Evolutionary conservation across 2,329 filamentous ascomycete species (phyloP).

Genomic region (Nectriaceae sp.): DNA sequence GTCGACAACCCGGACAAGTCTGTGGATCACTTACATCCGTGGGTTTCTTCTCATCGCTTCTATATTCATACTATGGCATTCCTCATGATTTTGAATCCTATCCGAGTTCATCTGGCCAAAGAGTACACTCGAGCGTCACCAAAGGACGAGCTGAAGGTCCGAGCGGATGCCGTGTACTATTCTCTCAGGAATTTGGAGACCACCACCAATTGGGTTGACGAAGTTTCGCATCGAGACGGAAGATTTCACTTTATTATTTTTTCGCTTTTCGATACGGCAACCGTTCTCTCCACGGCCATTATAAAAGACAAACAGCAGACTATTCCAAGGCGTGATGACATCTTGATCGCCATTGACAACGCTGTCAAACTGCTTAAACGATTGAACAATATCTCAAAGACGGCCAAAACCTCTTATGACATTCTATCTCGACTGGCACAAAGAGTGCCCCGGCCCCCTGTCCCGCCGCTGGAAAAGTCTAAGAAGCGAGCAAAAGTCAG

Average conservation of each 20-base stretch:
- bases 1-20: conserved; percentile 41
- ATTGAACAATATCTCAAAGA: conserved; percentile 33
- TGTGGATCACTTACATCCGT: conserved; percentile 41
- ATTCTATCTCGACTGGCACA: conserved; percentile 33
- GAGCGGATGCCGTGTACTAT: conserved; percentile 42
- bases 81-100: conserved; percentile 47
- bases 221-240: conserved; percentile 46
- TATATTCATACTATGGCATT: conserved; percentile 47
- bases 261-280: conserved; percentile 51
- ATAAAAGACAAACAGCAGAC: conserved; percentile 46
- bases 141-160: conserved; percentile 36
- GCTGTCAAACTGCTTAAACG: conserved; percentile 35
- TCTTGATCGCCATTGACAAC: conserved; percentile 38
- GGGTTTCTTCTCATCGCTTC: conserved; percentile 46
- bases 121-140: conserved; percentile 28
- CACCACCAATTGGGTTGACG: conserved; percentile 43
- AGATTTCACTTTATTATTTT: conserved; percentile 55
- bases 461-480: conserved; percentile 15
- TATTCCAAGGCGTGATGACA: conserved; percentile 41
- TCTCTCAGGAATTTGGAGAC: conserved; percentile 43
- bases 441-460: conserved; percentile 26
- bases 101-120: conserved; percentile 48
- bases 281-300: conserved; percentile 50
- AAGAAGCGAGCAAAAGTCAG: conserved; percentile 1
- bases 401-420: conserved; percentile 37